Conservation (phyloP, 768 basidiomycete species). For the Lactifluus subvellereus region DNA sequence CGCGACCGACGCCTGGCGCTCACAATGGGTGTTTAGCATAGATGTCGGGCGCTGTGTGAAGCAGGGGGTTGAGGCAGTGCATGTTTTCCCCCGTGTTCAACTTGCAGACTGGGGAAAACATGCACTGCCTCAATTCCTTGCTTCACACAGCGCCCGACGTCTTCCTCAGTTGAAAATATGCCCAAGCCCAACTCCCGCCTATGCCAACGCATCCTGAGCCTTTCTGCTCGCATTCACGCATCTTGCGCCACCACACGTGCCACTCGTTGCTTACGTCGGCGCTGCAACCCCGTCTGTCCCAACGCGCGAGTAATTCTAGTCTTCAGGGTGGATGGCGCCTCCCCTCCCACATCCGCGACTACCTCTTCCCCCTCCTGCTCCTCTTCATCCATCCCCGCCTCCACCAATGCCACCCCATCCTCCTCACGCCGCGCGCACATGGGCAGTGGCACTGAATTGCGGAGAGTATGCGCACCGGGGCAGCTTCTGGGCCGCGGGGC, state of each 20-base stretch:
- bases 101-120: too few relatives aligned
- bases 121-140: too few relatives aligned
- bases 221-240: slow-evolving; percentile 69
- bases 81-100: slow-evolving; percentile 25
- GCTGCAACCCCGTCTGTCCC: slow-evolving; percentile 77
- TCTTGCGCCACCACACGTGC: slow-evolving; percentile 62
- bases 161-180: slow-evolving; percentile 72
- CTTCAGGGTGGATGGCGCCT: slow-evolving; percentile 72
- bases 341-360: slow-evolving; percentile 23
- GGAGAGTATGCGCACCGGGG: slow-evolving; percentile 57
- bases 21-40: slow-evolving; percentile 74
- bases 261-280: slow-evolving; percentile 77
- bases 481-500: slow-evolving; percentile 66
- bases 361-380: slow-evolving; percentile 25
- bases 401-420: not conserved
- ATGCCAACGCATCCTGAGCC: slow-evolving; percentile 61
- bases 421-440: not conserved
- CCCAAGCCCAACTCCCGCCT: slow-evolving; percentile 52
- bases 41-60: slow-evolving; percentile 69
- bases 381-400: slow-evolving; percentile 20
- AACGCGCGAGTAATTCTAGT: slow-evolving; percentile 81
- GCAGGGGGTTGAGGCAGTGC: slow-evolving; percentile 75
- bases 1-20: slow-evolving; percentile 77
- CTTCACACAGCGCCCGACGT: slow-evolving; percentile 41
- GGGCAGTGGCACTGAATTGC: slow-evolving; percentile 19